Evolutionary conservation across 805 yeast genomes (phyloP), one percentile per base, ranked within the genome.

Genomic region (Maudiozyma serrabonitensis): DNA sequence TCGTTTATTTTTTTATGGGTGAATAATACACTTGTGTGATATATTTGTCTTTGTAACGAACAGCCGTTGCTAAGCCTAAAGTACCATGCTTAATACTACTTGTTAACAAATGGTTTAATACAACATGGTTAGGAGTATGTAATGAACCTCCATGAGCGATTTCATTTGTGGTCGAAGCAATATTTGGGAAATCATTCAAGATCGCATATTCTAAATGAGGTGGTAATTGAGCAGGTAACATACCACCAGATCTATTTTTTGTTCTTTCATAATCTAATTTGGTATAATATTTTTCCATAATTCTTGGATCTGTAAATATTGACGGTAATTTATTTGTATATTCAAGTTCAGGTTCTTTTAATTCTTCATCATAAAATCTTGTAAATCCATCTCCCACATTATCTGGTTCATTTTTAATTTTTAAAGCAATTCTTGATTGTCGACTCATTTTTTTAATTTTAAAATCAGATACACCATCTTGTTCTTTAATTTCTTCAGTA

Each of bases 161-260:
- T 18, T 47, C 46, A 16, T 40, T 59, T 18, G 57, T 61, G 2
- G 54, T 54, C 11, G 56, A 55, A 18, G 58, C 49, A 41, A 47
- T 58, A 2, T 42, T 42, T 15, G 68, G 60, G 70, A 75, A 82
- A 54, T 80, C 80, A 69, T 93, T 93, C 61, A 91, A 75, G 49
- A 91, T 88, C 46, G 91, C 98, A 60, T 84, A 83, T 62, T 93
- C 99, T 51, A 91, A 73, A 65, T 91, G 98, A 7, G 98, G 98
- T 6, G 99, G 99, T 43, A 91, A 73, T 63, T 85, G 95, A 16
- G 99, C 98, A 19, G 99, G 98, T 31, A 93, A 87, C 46, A 90
- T 51, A 75, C 75, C 73, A 2, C 74, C 61, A 73, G 72, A 80
- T 67, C 71, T 75, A 38, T 71, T 71, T 25, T 61, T 81, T 80